phyloP scores from a whole-genome alignment of 2,329 filamentous ascomycete genomes.

The Fusarium guadeloupense region DNA sequence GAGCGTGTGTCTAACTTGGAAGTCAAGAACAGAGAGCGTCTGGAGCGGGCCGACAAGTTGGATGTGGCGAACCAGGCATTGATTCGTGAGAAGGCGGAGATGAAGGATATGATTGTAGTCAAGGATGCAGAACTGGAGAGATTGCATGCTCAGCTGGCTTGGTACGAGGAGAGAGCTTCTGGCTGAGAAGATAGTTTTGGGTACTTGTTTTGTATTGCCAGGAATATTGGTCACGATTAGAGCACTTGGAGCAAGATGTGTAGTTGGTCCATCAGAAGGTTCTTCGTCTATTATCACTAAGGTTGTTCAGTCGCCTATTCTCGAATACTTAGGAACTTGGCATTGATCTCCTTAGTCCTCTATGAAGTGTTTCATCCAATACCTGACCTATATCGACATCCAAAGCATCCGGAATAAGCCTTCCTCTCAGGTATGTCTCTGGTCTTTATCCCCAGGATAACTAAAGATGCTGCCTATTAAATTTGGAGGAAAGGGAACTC shows the following conservation, averaged over 20 bases:
- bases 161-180: constrained; percentile 24
- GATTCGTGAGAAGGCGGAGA: constrained; percentile 34
- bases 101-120: constrained; percentile 30
- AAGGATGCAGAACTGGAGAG: constrained; percentile 34
- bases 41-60: constrained; percentile 36
- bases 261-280: not conserved
- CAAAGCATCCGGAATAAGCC: not conserved
- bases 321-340: not conserved
- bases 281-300: not conserved
- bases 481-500: not conserved
- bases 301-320: not conserved
- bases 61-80: constrained; percentile 30
- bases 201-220: not conserved
- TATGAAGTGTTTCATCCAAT: not conserved
- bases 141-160: constrained; percentile 26
- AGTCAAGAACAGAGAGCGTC: constrained; percentile 30
- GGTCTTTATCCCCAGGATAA: not conserved
- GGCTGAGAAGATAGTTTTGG: no score
- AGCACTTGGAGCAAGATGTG: not conserved
- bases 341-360: not conserved
- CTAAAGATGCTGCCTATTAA: not conserved
- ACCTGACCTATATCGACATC: not conserved
- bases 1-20: constrained; percentile 48
- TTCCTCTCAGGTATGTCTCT: no score
- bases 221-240: not conserved